Evolutionary conservation across 768 basidiomycete genomes (phyloP), one percentile per base, ranked within the genome.

Genomic region (Leccinum longicurvipes): DNA sequence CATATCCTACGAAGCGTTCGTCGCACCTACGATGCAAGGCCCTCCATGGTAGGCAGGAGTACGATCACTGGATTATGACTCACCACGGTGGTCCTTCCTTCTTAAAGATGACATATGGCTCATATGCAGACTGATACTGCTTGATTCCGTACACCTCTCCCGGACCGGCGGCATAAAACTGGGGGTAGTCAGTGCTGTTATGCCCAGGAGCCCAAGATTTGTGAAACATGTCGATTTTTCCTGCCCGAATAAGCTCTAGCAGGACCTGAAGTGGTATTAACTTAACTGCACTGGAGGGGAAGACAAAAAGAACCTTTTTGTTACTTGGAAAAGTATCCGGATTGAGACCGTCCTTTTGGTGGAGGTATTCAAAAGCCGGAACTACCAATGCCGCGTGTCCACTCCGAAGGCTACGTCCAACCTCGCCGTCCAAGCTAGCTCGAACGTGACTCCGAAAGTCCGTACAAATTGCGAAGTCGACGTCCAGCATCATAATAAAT

Each of bases 401-500:
- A 49, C 74, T 77, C 23, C 76, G 75, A 53, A 93, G 73, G 64
- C 78, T 74, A 51, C 44, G 61, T 15, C 64, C 64, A 44, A 77
- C 64, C 44, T 72, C 74, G 23, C 56, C 49, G 3, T 58, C 56
- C 49, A 70, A 63, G 60, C 76, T 76, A 11, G 72, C 72, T 50
- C 77, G 79, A 58, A 91, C 73, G 9, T 81, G 76, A 27, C 72
- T 67, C 55, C 87, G 79, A 70, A 92, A 90, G 73, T 91, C 84
- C 47, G 93, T 93, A 68, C 91, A 92, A 11, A 89, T 71, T 29
- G 81, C 86, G 69, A 95, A 93, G 69, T 94, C 92, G 58, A 94
- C 86, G 67, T 95, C 93, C 50, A 94, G 83, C 86, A 93, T 89
- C 85, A 94, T 89, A 55, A 93, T 82, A 61, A 83, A 91, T 60